Evolutionary conservation across 129 eudicot species (phyloP), one percentile per base, ranked within the genome.

Genomic region (Artemisia annua): DNA sequence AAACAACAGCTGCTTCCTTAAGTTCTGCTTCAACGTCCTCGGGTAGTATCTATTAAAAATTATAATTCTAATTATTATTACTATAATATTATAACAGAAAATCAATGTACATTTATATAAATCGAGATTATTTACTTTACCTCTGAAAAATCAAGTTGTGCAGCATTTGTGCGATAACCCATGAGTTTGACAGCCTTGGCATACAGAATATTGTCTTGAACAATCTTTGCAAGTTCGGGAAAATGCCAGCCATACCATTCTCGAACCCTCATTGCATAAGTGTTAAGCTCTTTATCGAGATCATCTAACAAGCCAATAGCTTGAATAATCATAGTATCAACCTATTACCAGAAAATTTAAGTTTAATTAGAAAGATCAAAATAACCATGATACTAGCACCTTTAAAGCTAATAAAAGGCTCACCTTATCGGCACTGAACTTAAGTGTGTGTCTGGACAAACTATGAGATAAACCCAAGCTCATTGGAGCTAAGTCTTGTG

Each of bases 181-280:
- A 89, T 89, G 79, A 89, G 75, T 65, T 86, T 83, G 20, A 92
- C 97, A 0, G 93, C 20, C 74, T 91, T 91, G 49, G 97, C 93
- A 75, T 91, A 91, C 7, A 80, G 84, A 15, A 91, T 91, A 66
- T 91, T 91, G 66, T 88, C 97, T 74, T 77, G 84, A 16, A 89
- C 83, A 24, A 89, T 86, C 78, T 89, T 89, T 56, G 91, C 92
- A 63, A 89, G 96, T 81, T 89, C 89, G 0, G 96, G 91, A 63
- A 89, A 86, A 82, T 89, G 92, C 96, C 96, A 89, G 56, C 96
- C 92, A 66, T 89, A 89, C 92, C 96, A 89, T 79, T 89, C 96
- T 20, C 89, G 71, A 16, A 89, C 96, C 81, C 96, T 84, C 55
- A 51, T 51, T 13, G 55, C 16, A 51, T 51, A 89, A 20, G 96